Evolutionary conservation across 73 alveolate species (phyloP).

Genomic region (Uronychia setigera): DNA sequence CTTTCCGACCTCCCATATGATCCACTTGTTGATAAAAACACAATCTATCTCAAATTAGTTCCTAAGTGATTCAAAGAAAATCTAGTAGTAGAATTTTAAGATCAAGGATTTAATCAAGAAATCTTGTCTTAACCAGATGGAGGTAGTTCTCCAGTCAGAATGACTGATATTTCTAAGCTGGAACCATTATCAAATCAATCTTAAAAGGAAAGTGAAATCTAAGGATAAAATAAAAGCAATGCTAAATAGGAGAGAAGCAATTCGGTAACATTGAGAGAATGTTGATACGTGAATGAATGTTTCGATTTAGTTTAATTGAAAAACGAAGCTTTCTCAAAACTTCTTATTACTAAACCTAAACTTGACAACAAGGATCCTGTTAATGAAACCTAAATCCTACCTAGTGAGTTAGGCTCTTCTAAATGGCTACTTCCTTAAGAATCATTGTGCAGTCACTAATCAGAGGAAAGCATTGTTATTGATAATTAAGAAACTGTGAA

Average conservation of each 20-base stretch:
- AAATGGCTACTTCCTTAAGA: background rate
- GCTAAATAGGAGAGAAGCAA: too few relatives aligned
- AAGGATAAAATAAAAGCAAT: too few relatives aligned
- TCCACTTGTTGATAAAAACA: background rate
- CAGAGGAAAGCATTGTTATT: background rate
- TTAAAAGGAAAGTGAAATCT: background rate
- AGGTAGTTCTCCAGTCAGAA: background rate
- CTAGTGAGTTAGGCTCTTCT: background rate
- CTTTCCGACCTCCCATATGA: background rate
- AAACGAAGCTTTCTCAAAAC: background rate
- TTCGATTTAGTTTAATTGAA: background rate
- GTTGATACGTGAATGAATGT: background rate
- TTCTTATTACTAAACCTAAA: too few relatives aligned
- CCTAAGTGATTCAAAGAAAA: too few relatives aligned
- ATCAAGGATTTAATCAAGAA: too few relatives aligned
- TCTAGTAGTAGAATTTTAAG: too few relatives aligned
- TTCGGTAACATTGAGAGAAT: background rate
- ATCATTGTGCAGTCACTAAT: background rate
- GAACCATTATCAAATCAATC: background rate
- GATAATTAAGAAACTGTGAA: background rate
- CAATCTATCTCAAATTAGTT: too few relatives aligned
- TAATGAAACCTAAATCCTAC: background rate
- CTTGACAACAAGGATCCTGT: too few relatives aligned
- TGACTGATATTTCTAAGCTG: background rate
- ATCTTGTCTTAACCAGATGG: too few relatives aligned